Base-by-base conservation (phyloP, 2,329 filamentous ascomycete genomes). In the Alternaria dauci region DNA sequence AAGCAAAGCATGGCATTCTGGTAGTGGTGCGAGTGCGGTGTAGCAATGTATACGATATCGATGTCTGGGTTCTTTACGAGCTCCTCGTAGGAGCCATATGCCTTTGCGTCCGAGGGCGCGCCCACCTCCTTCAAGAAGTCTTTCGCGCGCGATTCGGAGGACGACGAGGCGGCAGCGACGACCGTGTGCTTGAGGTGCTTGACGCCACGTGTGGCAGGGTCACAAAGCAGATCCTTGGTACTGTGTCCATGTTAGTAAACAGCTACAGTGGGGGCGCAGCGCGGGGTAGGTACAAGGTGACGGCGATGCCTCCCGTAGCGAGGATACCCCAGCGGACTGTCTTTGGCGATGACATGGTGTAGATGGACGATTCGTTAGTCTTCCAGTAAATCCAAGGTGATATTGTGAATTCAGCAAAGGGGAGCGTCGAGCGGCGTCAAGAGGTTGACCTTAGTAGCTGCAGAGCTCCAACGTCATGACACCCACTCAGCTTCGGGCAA, bases 11-110 rank as follows among this genome's bases (percentile, higher is more conserved):
- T 92, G 65, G 88, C 87, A 80, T 97, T 94, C 78, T 96, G 92
- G 82, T 94, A 96, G 82, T 97, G 93, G 78, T 96, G 93, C 71
- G 91, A 94, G 81, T 96, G 93, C 16, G 93, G 93, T 4, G 93
- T 96, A 25, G 92, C 93, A 57, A 97, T 87, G 79, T 96, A 97
- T 80, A 97, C 81, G 70, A 96, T 91, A 78, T 96, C 91, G 67
- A 96, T 86, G 71, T 92, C 86, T 7, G 89, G 82, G 76, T 96
- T 92, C 52, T 86, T 85, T 26, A 94, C 92, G 28, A 97, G 86
- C 76, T 93, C 91, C 63, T 89, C 85, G 79, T 97, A 97, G 11
- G 89, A 92, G 60, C 90, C 91, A 75, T 96, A 96, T 9, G 89
- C 85, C 70, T 87, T 87, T 58, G 90, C 89, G 8, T 87, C 84